Conservation (phyloP, 768 basidiomycete species). For the Mycena vulgaris region DNA sequence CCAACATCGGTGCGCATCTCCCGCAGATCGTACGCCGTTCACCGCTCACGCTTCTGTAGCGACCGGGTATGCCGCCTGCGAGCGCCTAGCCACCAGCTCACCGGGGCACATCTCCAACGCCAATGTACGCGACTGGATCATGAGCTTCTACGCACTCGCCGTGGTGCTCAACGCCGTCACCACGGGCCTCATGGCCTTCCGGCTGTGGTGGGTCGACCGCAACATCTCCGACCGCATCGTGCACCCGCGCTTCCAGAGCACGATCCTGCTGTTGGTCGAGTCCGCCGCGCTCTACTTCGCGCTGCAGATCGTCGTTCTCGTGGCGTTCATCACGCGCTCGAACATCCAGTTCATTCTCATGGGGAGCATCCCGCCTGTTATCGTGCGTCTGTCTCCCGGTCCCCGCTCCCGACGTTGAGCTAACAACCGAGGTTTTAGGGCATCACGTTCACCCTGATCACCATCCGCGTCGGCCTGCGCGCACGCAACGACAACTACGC, state of each 20-base stretch:
- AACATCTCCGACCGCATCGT: background rate
- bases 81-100: background rate
- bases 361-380: background rate
- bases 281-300: background rate
- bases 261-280: constrained; percentile 3
- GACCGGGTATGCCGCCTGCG: background rate
- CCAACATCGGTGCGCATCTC: background rate
- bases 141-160: background rate
- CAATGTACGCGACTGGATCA: background rate
- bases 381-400: background rate
- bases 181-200: background rate
- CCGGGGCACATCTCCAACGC: background rate
- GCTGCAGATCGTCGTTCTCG: constrained; percentile 8
- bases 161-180: background rate
- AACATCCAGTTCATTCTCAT: background rate
- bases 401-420: background rate
- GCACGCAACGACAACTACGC: background rate
- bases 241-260: background rate
- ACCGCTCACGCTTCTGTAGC: background rate
- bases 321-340: background rate
- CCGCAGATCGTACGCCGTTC: too few species aligned
- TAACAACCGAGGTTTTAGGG: background rate
- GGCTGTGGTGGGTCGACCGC: background rate
- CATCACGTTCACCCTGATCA: background rate
- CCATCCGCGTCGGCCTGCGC: background rate